These are phyloP conservation scores for Cylindrodendrum hubeiense DNA, from an alignment of 2,329 filamentous ascomycete species.

Conservation along the genomic window DNA sequence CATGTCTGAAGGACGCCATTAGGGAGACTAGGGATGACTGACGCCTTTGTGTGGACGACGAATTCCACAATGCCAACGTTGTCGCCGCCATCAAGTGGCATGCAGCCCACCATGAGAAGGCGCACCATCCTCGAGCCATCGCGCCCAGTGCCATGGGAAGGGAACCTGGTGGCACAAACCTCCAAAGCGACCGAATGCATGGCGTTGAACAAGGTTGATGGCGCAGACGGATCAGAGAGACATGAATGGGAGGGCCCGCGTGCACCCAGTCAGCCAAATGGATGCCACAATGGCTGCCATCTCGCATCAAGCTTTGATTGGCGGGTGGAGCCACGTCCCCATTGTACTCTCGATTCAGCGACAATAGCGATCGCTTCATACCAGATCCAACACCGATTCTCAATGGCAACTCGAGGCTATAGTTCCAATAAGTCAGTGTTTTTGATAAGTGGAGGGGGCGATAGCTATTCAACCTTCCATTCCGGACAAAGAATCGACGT, in stretches of 20 bases:
- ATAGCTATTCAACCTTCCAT: slow-evolving; percentile 4
- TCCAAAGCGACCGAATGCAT: slow-evolving; percentile 18
- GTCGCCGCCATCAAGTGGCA: slow-evolving; percentile 1
- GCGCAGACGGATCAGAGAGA: slow-evolving; percentile 4
- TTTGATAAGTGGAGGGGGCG: not conserved
- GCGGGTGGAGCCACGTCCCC: slow-evolving; percentile 1
- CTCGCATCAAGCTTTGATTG: not conserved
- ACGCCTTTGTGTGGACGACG: not conserved
- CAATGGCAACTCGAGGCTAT: not conserved
- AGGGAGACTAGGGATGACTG: not conserved
- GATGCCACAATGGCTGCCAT: slow-evolving; percentile 1
- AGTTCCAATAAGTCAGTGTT: not conserved
- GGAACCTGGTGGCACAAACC: slow-evolving; percentile 21
- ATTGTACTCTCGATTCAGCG: slow-evolving; percentile 9
- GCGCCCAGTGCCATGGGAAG: slow-evolving; percentile 20
- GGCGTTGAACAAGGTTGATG: slow-evolving; percentile 28
- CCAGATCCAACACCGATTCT: not conserved
- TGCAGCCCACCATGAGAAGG: slow-evolving; percentile 8
- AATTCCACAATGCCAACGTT: slow-evolving; percentile 2
- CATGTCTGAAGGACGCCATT: not conserved
- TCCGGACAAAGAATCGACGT: slow-evolving; percentile 17
- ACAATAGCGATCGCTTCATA: not conserved
- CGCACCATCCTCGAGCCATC: slow-evolving; percentile 11
- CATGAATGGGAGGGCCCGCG: slow-evolving; percentile 26
- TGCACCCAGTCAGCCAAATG: not conserved